phyloP scores from a whole-genome alignment of 2,329 filamentous ascomycete species.

The Diaporthe velutina region DNA sequence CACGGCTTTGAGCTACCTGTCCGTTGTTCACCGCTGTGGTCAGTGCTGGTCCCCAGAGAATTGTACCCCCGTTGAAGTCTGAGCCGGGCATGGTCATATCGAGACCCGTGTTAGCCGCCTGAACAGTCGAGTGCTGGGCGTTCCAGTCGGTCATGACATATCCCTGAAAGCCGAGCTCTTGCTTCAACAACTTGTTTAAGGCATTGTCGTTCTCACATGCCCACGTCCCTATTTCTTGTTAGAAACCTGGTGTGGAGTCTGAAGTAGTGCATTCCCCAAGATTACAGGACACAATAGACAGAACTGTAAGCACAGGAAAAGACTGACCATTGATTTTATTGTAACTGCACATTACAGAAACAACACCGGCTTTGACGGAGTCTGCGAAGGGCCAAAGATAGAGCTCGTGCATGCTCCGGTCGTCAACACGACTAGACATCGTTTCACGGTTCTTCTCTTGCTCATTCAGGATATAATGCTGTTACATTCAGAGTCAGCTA shows the following conservation, averaged over 20 bases:
- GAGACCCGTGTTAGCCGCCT: conserved; percentile 75
- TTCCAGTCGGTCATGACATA: conserved; percentile 75
- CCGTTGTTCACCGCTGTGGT: conserved; percentile 67
- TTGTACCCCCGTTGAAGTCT: conserved; percentile 64
- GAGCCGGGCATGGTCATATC: conserved; percentile 88
- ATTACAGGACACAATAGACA: neutral
- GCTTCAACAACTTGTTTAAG: conserved; percentile 74
- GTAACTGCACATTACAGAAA: conserved; percentile 79
- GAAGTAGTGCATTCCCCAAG: neutral
- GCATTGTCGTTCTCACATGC: conserved; percentile 73
- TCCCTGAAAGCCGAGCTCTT: conserved; percentile 81
- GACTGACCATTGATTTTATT: conserved; percentile 73
- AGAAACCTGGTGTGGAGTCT: neutral
- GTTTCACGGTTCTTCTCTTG: conserved; percentile 72
- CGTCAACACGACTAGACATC: conserved; percentile 70
- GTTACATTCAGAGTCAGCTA: neutral
- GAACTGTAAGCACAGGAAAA: no score
- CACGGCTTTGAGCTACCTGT: conserved; percentile 67
- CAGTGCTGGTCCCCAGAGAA: conserved; percentile 69
- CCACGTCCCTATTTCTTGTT: conserved; percentile 59
- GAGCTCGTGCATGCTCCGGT: conserved; percentile 74
- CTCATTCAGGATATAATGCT: conserved; percentile 77
- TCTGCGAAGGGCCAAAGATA: conserved; percentile 76
- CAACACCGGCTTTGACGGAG: conserved; percentile 74
- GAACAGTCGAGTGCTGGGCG: conserved; percentile 80